Conservation (phyloP, 352 stramenopile species). For the Globisporangium alternatum region DNA sequence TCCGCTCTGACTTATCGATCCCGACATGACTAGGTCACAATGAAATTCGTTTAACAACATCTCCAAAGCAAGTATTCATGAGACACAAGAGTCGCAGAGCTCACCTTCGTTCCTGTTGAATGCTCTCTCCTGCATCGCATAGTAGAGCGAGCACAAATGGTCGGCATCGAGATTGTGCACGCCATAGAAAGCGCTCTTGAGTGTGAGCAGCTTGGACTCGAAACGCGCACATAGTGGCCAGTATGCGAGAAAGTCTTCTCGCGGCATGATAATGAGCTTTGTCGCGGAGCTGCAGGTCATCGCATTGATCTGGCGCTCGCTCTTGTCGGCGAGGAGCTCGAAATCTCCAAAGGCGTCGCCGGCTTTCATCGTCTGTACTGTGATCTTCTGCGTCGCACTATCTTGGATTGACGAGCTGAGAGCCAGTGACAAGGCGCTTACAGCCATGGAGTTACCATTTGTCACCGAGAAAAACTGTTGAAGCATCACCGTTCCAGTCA, state of each 20-base stretch:
- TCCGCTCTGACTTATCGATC: constrained; percentile 20
- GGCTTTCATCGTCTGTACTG: constrained; percentile 24
- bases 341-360: constrained; percentile 52
- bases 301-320: constrained; percentile 30
- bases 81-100: not conserved
- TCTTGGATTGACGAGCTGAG: constrained; percentile 2
- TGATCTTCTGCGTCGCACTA: constrained; percentile 20
- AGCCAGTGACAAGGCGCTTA: not conserved
- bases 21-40: constrained; percentile 29
- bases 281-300: constrained; percentile 19
- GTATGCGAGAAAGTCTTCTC: constrained; percentile 27
- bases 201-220: constrained; percentile 28
- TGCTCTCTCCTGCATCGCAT: constrained; percentile 26
- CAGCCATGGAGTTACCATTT: constrained; percentile 1
- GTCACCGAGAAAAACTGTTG: constrained; percentile 24
- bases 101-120: constrained; percentile 47
- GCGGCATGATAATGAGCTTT: constrained; percentile 36
- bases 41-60: not conserved
- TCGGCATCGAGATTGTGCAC: constrained; percentile 34
- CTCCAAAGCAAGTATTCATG: not conserved
- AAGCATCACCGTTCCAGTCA: constrained; percentile 32
- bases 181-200: constrained; percentile 31
- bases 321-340: constrained; percentile 27
- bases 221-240: constrained; percentile 31
- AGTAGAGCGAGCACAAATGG: constrained; percentile 45